Evolutionary conservation across 306 rosid species (phyloP).

Genomic region (Trichosanthes cucumerina): DNA sequence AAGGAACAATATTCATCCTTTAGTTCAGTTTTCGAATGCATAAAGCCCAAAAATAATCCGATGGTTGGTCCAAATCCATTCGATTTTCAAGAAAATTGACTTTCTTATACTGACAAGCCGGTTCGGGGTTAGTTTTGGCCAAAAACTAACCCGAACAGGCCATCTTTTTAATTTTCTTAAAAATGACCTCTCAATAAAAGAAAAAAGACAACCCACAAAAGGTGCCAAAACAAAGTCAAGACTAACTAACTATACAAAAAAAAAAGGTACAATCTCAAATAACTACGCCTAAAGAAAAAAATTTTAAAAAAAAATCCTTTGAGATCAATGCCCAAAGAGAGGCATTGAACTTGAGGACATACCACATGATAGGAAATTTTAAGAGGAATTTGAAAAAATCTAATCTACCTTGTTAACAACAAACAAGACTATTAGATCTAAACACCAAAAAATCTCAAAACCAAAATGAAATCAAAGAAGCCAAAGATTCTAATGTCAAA

Average conservation of each 20-base stretch:
- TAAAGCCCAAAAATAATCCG: not conserved
- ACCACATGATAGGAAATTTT: too few relatives aligned
- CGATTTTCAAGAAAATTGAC: not conserved
- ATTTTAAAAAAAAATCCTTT: not conserved
- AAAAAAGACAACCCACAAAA: not conserved
- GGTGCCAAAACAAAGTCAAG: not conserved
- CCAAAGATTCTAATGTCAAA: too few relatives aligned
- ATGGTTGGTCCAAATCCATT: not conserved
- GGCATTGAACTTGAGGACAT: not conserved
- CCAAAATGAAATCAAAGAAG: too few relatives aligned
- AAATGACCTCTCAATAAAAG: not conserved
- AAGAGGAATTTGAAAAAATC: too few relatives aligned
- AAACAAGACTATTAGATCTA: too few relatives aligned
- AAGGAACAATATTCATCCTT: not conserved
- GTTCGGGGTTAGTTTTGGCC: not conserved
- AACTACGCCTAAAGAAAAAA: not conserved
- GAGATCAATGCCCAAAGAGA: not conserved
- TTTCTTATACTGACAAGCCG: not conserved
- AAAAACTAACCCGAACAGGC: not conserved
- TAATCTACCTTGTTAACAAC: too few relatives aligned
- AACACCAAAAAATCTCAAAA: too few relatives aligned
- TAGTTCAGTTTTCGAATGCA: not conserved
- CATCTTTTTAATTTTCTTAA: not conserved
- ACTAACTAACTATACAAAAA: not conserved
- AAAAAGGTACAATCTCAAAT: not conserved